phyloP scores from a whole-genome alignment of 177 flowering plant genomes.

The Vitis hybrid region DNA sequence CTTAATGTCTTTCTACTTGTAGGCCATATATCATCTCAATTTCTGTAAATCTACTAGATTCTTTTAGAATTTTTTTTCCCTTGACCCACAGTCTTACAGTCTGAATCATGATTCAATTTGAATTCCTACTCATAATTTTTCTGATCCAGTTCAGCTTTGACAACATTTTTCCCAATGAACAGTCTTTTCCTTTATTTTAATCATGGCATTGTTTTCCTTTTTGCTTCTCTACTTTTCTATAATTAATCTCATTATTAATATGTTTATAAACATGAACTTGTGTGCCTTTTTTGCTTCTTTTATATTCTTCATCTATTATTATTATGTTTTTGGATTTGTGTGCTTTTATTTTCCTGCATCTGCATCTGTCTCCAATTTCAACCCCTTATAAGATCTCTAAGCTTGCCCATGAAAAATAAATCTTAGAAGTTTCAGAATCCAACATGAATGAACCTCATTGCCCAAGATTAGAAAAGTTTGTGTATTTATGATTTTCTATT shows the following conservation, averaged over 20 bases:
- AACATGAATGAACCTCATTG: neutral
- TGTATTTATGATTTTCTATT: neutral
- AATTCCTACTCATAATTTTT: slow-evolving; percentile 1
- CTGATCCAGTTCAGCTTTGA: slow-evolving; percentile 9
- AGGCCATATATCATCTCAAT: neutral
- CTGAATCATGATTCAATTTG: neutral
- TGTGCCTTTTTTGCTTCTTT: slow-evolving; percentile 6
- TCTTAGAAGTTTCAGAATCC: slow-evolving; percentile 2
- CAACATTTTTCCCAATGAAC: slow-evolving; percentile 4
- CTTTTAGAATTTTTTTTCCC: neutral
- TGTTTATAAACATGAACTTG: neutral
- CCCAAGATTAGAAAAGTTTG: no score
- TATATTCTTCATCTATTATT: neutral
- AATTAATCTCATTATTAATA: neutral
- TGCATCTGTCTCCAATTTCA: neutral
- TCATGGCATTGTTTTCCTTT: slow-evolving; percentile 1
- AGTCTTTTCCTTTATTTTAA: slow-evolving; percentile 4
- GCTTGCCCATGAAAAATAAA: neutral
- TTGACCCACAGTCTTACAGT: neutral
- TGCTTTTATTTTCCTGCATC: slow-evolving; percentile 1
- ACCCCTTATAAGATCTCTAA: neutral
- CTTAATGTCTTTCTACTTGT: neutral
- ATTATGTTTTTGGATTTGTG: neutral
- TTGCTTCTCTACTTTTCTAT: neutral
- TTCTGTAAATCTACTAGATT: neutral